These are phyloP conservation scores for Tricholoma sp. DNA, from an alignment of 768 basidiomycete genomes.

Conservation along the genomic window DNA sequence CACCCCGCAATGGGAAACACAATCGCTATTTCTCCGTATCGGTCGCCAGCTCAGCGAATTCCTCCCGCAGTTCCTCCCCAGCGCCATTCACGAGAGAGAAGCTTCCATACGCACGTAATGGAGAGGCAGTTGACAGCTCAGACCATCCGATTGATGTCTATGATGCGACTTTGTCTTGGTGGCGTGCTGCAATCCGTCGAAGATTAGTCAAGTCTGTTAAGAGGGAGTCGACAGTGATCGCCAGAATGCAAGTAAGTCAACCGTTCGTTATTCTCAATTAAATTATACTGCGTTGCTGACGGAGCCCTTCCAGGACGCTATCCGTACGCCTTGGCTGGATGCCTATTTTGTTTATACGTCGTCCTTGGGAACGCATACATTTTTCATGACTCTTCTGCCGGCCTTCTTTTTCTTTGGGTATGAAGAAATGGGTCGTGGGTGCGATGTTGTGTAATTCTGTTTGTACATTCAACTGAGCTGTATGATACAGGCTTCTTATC, in stretches of 20 bases:
- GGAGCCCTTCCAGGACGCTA: constrained; percentile 30
- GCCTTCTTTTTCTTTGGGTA: constrained; percentile 87
- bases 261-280: not conserved
- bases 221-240: constrained; percentile 58
- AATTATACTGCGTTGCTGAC: not conserved
- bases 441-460: constrained; percentile 19
- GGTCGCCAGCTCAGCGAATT: constrained; percentile 24
- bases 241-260: constrained; percentile 57
- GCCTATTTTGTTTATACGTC: constrained; percentile 82
- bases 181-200: constrained; percentile 59
- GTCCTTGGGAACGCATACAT: constrained; percentile 79
- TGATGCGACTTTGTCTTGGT: constrained; percentile 54
- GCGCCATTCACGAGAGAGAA: constrained; percentile 11
- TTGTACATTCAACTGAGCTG: not conserved
- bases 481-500: constrained; percentile 48
- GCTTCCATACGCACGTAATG: not conserved
- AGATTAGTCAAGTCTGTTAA: constrained; percentile 47
- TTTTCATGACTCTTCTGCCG: constrained; percentile 90
- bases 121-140: constrained; percentile 13
- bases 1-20: not conserved
- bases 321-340: constrained; percentile 68
- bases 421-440: constrained; percentile 69
- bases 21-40: constrained; percentile 23
- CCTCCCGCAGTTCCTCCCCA: constrained; percentile 30
- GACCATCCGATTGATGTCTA: constrained; percentile 52